phyloP scores from a whole-genome alignment of 2,329 filamentous ascomycete species.

The Hymenotorrendiella dingleyae region DNA sequence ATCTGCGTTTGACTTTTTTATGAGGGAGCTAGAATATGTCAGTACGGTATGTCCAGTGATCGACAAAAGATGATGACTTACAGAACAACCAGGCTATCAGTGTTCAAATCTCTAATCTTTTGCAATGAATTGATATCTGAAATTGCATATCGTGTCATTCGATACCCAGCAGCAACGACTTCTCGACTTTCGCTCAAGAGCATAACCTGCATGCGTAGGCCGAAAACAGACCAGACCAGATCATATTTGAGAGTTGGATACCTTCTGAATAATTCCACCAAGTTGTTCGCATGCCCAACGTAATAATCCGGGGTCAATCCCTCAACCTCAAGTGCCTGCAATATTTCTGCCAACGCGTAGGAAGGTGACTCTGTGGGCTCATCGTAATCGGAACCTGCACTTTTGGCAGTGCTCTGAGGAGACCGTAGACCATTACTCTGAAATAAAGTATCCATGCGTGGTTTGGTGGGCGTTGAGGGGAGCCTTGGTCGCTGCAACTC shows the following conservation, averaged over 20 bases:
- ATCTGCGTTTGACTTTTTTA: conserved; percentile 94
- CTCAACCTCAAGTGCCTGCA: conserved; percentile 83
- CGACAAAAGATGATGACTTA: conserved; percentile 30
- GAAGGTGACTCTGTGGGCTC: conserved; percentile 80
- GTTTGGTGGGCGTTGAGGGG: conserved; percentile 41
- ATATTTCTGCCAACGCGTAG: conserved; percentile 80
- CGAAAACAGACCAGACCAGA: conserved; percentile 92
- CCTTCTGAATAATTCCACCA: conserved; percentile 94
- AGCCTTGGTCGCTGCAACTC: conserved; percentile 50
- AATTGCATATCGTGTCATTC: conserved; percentile 89
- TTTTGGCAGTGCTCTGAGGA: conserved; percentile 49
- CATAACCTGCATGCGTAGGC: conserved; percentile 89
- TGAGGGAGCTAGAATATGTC: conserved; percentile 57
- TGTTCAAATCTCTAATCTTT: conserved; percentile 81
- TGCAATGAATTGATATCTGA: conserved; percentile 85
- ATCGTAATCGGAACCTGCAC: conserved; percentile 57
- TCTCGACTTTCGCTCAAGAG: conserved; percentile 92
- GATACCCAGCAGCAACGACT: conserved; percentile 89
- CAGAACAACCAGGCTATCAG: conserved; percentile 84
- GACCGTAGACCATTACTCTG: conserved; percentile 47
- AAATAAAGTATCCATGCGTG: conserved; percentile 42
- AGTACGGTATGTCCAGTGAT: too few relatives aligned
- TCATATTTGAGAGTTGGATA: conserved; percentile 95
- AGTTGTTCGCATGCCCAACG: conserved; percentile 81
- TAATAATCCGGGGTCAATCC: conserved; percentile 93